Conservation (phyloP, 2,329 filamentous ascomycete genomes). For the Penicillium sp. region DNA sequence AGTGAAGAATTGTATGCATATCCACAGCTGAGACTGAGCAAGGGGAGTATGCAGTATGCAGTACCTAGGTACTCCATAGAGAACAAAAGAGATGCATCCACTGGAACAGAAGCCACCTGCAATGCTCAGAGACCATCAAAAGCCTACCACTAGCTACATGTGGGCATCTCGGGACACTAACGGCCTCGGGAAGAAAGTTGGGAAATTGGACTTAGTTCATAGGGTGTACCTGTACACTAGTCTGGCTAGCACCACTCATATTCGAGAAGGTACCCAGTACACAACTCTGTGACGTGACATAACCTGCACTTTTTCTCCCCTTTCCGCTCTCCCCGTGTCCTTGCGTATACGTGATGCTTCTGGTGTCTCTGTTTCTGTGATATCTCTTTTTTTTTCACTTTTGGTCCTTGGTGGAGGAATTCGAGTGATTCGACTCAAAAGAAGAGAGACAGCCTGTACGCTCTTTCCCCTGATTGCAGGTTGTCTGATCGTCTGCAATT, state of each 20-base stretch:
- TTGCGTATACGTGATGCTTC: slow-evolving; percentile 7
- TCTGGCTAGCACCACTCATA: background rate
- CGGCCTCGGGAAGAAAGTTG: background rate
- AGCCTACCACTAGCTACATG: slow-evolving; percentile 4
- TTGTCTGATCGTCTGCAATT: slow-evolving; percentile 27
- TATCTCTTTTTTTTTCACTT: slow-evolving; percentile 2
- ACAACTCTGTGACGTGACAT: slow-evolving; percentile 18
- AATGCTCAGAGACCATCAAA: background rate
- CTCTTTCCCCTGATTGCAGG: slow-evolving; percentile 19
- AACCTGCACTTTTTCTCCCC: slow-evolving; percentile 14
- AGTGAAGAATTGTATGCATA: background rate
- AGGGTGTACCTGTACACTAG: background rate
- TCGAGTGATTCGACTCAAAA: background rate
- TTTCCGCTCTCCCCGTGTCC: slow-evolving; percentile 10
- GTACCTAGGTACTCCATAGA: background rate
- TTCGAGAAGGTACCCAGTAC: slow-evolving; percentile 4
- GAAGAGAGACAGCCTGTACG: background rate
- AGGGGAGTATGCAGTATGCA: background rate
- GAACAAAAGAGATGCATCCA: background rate
- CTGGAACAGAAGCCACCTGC: background rate
- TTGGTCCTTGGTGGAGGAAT: slow-evolving; percentile 18
- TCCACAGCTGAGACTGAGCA: background rate
- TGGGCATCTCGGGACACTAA: slow-evolving; percentile 1
- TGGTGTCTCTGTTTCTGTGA: background rate
- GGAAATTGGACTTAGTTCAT: background rate